Conservation (phyloP, 2,329 filamentous ascomycete species). For the Elsinoe batatas region DNA sequence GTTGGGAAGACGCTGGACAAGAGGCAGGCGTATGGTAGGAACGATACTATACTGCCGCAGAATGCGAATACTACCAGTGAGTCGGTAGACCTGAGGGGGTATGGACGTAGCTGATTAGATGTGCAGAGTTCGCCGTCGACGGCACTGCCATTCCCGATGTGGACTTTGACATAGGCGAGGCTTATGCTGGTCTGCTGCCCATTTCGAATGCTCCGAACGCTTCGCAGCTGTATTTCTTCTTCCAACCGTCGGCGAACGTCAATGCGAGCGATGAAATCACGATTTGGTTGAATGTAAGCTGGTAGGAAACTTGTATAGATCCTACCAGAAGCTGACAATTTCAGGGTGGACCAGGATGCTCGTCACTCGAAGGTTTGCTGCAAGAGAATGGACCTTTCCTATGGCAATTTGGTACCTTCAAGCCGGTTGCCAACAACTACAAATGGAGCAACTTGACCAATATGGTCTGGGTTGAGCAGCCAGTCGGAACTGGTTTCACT, state of each 20-base stretch:
- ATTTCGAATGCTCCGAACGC: conserved; percentile 40
- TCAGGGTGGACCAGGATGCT: conserved; percentile 37
- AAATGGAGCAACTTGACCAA: conserved; percentile 34
- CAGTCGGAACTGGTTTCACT: conserved; percentile 32
- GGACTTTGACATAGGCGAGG: conserved; percentile 40
- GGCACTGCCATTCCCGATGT: conserved; percentile 24
- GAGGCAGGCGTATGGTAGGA: conserved; percentile 1
- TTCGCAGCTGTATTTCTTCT: conserved; percentile 44
- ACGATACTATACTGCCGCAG: conserved; percentile 30
- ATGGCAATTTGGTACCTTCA: conserved; percentile 33
- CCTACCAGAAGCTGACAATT: conserved; percentile 18
- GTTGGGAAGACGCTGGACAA: conserved; percentile 9
- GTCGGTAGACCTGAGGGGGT: not conserved
- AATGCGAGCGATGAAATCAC: conserved; percentile 39
- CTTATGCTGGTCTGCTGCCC: conserved; percentile 45
- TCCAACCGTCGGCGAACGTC: conserved; percentile 40
- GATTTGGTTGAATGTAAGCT: conserved; percentile 33
- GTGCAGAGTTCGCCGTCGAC: conserved; percentile 16
- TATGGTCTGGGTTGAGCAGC: conserved; percentile 37
- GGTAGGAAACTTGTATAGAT: conserved; percentile 11
- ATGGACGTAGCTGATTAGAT: not conserved
- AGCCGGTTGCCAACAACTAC: conserved; percentile 38
- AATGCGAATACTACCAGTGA: conserved; percentile 35
- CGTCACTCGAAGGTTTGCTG: conserved; percentile 36
- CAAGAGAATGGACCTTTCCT: conserved; percentile 40